These are phyloP conservation scores for Rhodotorula sp. DNA, from an alignment of 1,284 basidiomycete genomes.

Conservation along the genomic window DNA sequence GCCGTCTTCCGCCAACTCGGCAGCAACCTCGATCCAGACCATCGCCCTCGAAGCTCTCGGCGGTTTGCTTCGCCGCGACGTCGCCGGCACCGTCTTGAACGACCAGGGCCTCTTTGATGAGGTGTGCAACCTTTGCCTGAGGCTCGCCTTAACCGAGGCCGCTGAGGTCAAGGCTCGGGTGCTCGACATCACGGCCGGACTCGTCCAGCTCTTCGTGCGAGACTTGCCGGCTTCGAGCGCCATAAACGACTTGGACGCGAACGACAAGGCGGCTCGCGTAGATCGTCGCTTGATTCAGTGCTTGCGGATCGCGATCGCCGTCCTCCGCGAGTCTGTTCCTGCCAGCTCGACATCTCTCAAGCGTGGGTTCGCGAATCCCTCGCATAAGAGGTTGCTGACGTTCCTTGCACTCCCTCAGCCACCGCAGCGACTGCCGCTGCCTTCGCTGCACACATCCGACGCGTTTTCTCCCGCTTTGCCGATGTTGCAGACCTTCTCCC, in stretches of 20 bases:
- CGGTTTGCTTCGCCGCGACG: constrained; percentile 71
- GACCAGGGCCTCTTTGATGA: constrained; percentile 85
- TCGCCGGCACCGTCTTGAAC: constrained; percentile 74
- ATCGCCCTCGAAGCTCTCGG: constrained; percentile 77
- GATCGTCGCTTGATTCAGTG: constrained; percentile 64
- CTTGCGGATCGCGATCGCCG: constrained; percentile 73
- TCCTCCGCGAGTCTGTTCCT: constrained; percentile 69
- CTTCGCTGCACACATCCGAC: constrained; percentile 62
- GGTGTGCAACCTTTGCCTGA: constrained; percentile 80
- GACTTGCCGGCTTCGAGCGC: not conserved
- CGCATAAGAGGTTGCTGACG: too few relatives aligned
- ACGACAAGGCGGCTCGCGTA: not conserved
- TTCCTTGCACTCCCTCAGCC: not conserved
- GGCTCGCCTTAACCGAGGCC: constrained; percentile 83
- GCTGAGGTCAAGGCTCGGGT: constrained; percentile 71
- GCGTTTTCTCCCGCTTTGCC: constrained; percentile 66
- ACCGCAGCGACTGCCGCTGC: constrained; percentile 28
- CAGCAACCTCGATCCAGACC: constrained; percentile 48
- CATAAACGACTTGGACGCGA: not conserved
- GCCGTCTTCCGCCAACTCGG: constrained; percentile 51
- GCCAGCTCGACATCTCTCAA: constrained; percentile 43
- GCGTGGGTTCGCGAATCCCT: constrained; percentile 59
- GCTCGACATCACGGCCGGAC: constrained; percentile 58
- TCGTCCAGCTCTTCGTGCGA: constrained; percentile 12
- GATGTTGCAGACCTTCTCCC: constrained; percentile 64